These are phyloP conservation scores for Guyanaporus albipodus DNA, from an alignment of 768 basidiomycete species.

Conservation along the genomic window DNA sequence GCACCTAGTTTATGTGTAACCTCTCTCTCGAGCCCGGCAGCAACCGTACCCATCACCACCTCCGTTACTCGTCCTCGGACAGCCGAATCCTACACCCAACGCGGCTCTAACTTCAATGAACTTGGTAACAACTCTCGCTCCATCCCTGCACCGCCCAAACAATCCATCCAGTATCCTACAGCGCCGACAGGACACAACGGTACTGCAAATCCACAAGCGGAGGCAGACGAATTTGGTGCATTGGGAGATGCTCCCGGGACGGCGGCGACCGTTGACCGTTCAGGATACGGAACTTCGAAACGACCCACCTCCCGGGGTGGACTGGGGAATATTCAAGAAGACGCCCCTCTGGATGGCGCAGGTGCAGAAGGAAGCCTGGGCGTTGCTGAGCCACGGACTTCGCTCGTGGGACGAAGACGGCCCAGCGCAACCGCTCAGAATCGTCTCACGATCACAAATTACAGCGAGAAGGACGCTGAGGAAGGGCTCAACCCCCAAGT, in stretches of 20 bases:
- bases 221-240: slow-evolving; percentile 21
- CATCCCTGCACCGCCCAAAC: slow-evolving; percentile 11
- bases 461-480: slow-evolving; percentile 39
- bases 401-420: slow-evolving; percentile 26
- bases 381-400: slow-evolving; percentile 5
- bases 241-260: slow-evolving; percentile 10
- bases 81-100: slow-evolving; percentile 16
- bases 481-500: slow-evolving; percentile 24
- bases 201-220: slow-evolving; percentile 6
- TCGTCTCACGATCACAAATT: slow-evolving; percentile 42
- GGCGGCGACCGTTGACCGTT: slow-evolving; percentile 25
- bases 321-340: slow-evolving; percentile 27
- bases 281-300: slow-evolving; percentile 22
- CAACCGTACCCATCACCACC: slow-evolving; percentile 29
- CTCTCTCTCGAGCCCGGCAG: slow-evolving; percentile 26
- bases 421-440: slow-evolving; percentile 31
- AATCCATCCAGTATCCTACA: slow-evolving; percentile 28
- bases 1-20: slow-evolving; percentile 39
- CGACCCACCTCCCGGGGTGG: slow-evolving; percentile 15
- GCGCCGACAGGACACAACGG: slow-evolving; percentile 25
- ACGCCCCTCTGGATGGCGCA: not conserved
- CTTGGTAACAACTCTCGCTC: slow-evolving; percentile 1
- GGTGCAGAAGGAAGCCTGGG: slow-evolving; percentile 4
- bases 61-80: slow-evolving; percentile 20
- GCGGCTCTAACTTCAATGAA: slow-evolving; percentile 11